These are phyloP conservation scores for Hypoxylon sp. DNA, from an alignment of 2,329 filamentous ascomycete genomes.

Conservation along the genomic window DNA sequence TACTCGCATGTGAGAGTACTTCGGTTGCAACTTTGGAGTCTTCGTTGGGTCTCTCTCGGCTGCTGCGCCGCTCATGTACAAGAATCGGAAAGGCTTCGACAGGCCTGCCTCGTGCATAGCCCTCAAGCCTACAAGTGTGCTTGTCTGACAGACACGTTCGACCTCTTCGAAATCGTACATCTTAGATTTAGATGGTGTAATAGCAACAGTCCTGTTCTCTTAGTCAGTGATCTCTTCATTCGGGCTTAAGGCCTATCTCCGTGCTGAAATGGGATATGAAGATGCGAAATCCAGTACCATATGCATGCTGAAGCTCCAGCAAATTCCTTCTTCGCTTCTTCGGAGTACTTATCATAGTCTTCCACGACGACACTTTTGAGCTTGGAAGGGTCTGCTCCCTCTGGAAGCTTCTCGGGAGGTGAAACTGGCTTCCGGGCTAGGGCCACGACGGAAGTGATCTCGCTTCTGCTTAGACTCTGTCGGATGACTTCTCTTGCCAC, in stretches of 20 bases:
- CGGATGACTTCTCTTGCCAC: constrained; percentile 61
- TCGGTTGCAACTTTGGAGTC: constrained; percentile 55
- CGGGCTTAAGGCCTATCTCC: constrained; percentile 18
- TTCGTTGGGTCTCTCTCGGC: constrained; percentile 63
- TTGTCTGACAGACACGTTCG: constrained; percentile 47
- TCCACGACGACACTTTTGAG: constrained; percentile 58
- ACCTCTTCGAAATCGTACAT: constrained; percentile 45
- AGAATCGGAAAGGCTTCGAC: constrained; percentile 53
- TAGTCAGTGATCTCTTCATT: constrained; percentile 16
- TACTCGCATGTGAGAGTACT: constrained; percentile 65
- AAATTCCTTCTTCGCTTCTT: constrained; percentile 58
- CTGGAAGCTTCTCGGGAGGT: constrained; percentile 43
- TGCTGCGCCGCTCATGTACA: constrained; percentile 61
- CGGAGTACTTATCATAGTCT: constrained; percentile 60
- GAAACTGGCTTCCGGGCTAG: constrained; percentile 58
- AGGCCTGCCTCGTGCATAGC: constrained; percentile 50
- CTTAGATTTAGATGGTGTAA: constrained; percentile 47
- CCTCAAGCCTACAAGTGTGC: constrained; percentile 47
- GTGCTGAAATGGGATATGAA: background rate
- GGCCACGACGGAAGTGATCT: constrained; percentile 60
- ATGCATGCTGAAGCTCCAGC: constrained; percentile 59
- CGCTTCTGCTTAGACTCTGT: constrained; percentile 56
- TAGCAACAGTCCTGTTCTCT: constrained; percentile 48
- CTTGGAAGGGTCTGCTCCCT: constrained; percentile 54
- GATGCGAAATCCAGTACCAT: constrained; percentile 36